Conservation (phyloP, 331 rosid species). For the Dryas integrifolia region DNA sequence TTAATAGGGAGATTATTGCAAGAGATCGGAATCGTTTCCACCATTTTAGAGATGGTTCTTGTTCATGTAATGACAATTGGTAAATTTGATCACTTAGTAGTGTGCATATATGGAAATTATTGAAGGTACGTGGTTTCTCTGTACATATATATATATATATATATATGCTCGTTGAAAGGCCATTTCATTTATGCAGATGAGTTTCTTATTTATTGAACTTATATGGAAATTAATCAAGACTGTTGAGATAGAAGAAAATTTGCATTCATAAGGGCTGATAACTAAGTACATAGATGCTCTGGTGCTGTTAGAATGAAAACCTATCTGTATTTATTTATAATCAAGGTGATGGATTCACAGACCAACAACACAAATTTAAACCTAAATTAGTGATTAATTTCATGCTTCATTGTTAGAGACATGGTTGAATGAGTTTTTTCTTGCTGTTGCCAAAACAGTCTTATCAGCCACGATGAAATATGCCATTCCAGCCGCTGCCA, state of each 20-base stretch:
- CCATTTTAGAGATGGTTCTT: constrained; percentile 72
- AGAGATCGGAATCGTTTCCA: constrained; percentile 80
- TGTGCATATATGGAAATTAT: not conserved
- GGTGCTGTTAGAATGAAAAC: constrained; percentile 11
- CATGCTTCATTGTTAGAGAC: constrained; percentile 37
- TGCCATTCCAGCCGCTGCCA: constrained; percentile 84
- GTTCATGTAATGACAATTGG: constrained; percentile 76
- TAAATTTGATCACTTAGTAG: constrained; percentile 17
- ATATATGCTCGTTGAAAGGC: not conserved
- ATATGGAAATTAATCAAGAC: not conserved
- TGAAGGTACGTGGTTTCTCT: not conserved
- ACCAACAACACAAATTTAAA: constrained; percentile 19
- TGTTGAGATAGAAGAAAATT: not conserved
- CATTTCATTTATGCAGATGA: not conserved
- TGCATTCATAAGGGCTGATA: constrained; percentile 6
- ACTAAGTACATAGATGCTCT: not conserved
- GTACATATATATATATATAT: not conserved
- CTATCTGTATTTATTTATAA: constrained; percentile 36
- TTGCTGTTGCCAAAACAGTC: constrained; percentile 89
- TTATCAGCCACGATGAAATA: constrained; percentile 96
- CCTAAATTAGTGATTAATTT: constrained; percentile 19
- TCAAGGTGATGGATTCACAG: constrained; percentile 31
- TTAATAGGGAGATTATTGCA: constrained; percentile 72
- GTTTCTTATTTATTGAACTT: not conserved
- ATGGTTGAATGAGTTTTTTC: constrained; percentile 80